phyloP scores from a whole-genome alignment of 352 stramenopile genomes.

The Thalassiosira hispida region DNA sequence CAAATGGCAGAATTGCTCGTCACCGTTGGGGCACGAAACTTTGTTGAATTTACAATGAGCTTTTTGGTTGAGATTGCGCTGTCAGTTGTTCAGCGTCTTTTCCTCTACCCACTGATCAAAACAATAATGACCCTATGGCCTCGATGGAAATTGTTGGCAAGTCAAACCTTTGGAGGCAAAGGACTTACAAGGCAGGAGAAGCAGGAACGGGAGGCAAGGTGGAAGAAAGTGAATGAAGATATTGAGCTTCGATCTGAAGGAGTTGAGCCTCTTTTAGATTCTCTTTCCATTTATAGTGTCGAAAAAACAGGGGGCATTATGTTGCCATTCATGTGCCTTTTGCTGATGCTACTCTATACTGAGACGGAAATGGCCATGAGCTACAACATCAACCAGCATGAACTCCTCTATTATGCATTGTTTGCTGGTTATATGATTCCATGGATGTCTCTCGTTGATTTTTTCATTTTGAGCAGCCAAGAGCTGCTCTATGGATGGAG shows the following conservation, averaged over 20 bases:
- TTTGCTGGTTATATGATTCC: slow-evolving; percentile 95
- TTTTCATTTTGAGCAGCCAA: slow-evolving; percentile 94
- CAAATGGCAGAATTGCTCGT: slow-evolving; percentile 92
- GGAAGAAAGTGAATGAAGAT: slow-evolving; percentile 92
- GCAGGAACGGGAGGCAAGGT: slow-evolving; percentile 90
- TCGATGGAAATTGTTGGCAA: slow-evolving; percentile 90
- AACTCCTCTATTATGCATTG: slow-evolving; percentile 94
- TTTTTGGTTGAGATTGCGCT: slow-evolving; percentile 94
- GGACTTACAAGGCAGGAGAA: slow-evolving; percentile 91
- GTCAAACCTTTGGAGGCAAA: slow-evolving; percentile 79
- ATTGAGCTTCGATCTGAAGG: slow-evolving; percentile 93
- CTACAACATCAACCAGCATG: slow-evolving; percentile 92
- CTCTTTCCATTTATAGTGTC: slow-evolving; percentile 89
- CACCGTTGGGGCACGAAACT: slow-evolving; percentile 94
- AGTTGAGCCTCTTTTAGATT: slow-evolving; percentile 93
- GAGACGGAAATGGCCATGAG: slow-evolving; percentile 91
- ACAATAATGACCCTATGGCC: slow-evolving; percentile 88
- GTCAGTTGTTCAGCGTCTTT: slow-evolving; percentile 93
- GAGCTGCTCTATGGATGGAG: slow-evolving; percentile 96
- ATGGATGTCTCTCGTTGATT: slow-evolving; percentile 92
- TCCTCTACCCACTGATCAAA: slow-evolving; percentile 90
- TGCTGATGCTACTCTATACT: slow-evolving; percentile 86
- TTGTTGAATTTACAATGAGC: slow-evolving; percentile 93
- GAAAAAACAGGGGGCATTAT: slow-evolving; percentile 91
- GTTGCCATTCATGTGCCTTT: slow-evolving; percentile 87